Evolutionary conservation across 2,329 filamentous ascomycete species (phyloP), one percentile per base, ranked within the genome.

Genomic region (Ophiocordyceps camponoti-saundersi): DNA sequence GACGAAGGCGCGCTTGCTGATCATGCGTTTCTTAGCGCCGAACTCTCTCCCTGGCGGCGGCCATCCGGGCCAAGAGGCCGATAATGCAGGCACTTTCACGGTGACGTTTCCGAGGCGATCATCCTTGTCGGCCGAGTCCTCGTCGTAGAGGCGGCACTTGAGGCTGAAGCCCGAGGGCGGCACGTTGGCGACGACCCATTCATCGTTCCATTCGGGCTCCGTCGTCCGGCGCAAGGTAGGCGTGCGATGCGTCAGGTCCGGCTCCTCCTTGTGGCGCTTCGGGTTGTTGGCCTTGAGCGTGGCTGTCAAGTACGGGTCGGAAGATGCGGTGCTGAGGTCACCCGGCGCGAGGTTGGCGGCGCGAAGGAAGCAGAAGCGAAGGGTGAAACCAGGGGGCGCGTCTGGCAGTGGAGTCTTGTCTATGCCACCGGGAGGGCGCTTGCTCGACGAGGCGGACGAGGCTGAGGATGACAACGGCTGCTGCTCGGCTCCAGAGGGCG

Each of bases 141-240:
- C 90, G 57, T 96, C 90, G 63, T 89, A 93, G 18, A 96, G 65
- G 46, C 85, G 76, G 50, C 85, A 87, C 60, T 95, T 95, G 54
- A 96, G 72, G 48, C 72, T 75, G 65, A 95, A 94, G 4, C 89
- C 89, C 0, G 75, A 77, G 0, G 80, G 69, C 0, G 90, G 89
- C 2, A 95, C 74, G 54, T 95, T 93, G 50, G 85, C 86, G 22
- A 96, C 82, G 21, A 87, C 72, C 90, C 90, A 96, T 50, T 86
- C 75, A 36, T 81, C 77, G 44, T 94, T 73, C 90, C 90, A 96
- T 44, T 68, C 70, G 0, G 90, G 89, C 55, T 89, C 75, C 1
- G 78, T 81, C 40, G 74, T 80, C 53, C 73, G 76, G 48, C 83
- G 77, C 32, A 89, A 65, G 0, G 90, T 95, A 1, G 73, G 77